Evolutionary conservation across 257 asterid genomes (phyloP).

Genomic region (Petrea volubilis): DNA sequence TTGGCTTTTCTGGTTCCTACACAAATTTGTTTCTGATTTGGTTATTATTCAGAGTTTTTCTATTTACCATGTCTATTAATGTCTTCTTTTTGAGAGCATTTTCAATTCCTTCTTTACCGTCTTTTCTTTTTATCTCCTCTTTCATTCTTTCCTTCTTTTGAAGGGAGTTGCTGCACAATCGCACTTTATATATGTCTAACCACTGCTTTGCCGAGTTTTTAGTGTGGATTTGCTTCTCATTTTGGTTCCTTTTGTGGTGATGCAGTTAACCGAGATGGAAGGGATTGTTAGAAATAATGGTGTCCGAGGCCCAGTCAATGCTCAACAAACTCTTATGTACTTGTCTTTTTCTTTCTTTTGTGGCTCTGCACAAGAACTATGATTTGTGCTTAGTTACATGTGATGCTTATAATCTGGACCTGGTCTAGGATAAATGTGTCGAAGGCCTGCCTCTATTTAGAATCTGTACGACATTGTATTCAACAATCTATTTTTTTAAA

Average conservation of each 20-base stretch:
- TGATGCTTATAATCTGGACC: background rate
- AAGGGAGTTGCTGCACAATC: background rate
- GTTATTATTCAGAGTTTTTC: background rate
- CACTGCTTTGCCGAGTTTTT: background rate
- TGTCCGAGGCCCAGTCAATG: conserved; percentile 13
- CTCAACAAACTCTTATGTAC: conserved; percentile 2
- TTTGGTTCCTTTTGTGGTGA: conserved; percentile 4
- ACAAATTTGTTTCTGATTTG: background rate
- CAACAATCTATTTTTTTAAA: background rate
- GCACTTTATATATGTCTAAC: background rate
- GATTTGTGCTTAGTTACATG: background rate
- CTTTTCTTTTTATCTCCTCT: too few species aligned
- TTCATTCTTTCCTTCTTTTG: background rate
- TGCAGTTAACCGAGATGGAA: conserved; percentile 25
- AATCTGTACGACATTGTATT: background rate
- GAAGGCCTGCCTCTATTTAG: conserved; percentile 12
- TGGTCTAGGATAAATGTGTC: background rate
- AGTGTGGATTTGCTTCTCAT: background rate
- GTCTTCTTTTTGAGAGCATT: background rate
- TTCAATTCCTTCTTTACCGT: too few species aligned
- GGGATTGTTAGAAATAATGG: conserved; percentile 18
- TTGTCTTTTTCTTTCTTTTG: conserved; percentile 14
- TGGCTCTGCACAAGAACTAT: conserved; percentile 18
- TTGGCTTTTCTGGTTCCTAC: background rate
- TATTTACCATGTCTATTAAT: background rate